phyloP scores from a whole-genome alignment of 2,329 filamentous ascomycete genomes.

The Lachnellula suecica region DNA sequence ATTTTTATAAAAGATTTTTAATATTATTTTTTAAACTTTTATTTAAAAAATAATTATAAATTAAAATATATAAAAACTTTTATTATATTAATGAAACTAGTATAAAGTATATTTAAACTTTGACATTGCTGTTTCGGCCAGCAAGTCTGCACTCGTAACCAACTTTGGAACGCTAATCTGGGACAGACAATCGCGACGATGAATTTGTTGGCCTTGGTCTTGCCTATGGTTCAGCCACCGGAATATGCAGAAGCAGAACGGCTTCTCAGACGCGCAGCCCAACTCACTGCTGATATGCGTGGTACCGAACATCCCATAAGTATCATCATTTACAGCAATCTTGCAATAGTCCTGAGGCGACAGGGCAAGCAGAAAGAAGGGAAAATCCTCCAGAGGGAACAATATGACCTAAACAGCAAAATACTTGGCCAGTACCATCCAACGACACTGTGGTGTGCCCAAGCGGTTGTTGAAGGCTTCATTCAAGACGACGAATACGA shows the following conservation, averaged over 20 bases:
- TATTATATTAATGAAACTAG: too few relatives aligned
- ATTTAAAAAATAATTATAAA: too few relatives aligned
- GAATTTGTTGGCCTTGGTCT: too few relatives aligned
- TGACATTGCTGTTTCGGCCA: too few relatives aligned
- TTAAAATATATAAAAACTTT: too few relatives aligned
- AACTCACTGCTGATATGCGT: neutral
- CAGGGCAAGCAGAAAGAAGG: neutral
- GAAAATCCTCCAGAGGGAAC: neutral
- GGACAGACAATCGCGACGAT: too few relatives aligned
- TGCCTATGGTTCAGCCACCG: too few relatives aligned
- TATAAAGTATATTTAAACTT: too few relatives aligned
- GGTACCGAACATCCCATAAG: neutral
- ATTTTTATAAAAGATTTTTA: too few relatives aligned
- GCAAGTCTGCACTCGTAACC: too few relatives aligned
- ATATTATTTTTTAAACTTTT: too few relatives aligned
- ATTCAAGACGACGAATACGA: neutral
- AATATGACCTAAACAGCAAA: neutral
- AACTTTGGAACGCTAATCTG: too few relatives aligned
- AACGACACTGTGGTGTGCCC: neutral
- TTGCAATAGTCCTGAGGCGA: neutral
- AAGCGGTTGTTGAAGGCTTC: neutral
- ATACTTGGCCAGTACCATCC: neutral
- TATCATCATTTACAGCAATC: neutral
- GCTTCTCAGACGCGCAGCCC: neutral
- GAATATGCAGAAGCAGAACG: conserved; percentile 1